Evolutionary conservation across 2,329 filamentous ascomycete species (phyloP).

Genomic region (Alternaria panax): DNA sequence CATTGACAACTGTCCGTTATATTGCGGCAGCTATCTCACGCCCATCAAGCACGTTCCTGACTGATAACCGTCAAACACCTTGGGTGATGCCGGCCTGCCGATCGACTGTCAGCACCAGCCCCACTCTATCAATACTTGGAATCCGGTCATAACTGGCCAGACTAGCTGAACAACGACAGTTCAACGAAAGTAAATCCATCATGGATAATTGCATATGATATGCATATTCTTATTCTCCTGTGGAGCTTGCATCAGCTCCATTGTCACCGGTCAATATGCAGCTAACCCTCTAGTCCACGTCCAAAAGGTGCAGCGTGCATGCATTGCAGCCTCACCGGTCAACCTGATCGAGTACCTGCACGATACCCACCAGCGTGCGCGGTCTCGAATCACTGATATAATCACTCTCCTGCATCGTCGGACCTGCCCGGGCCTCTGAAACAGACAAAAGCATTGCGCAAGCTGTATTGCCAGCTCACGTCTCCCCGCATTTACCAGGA

Average conservation of each 20-base stretch:
- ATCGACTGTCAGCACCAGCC: conserved; percentile 3
- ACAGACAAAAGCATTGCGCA: conserved; percentile 12
- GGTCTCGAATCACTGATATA: conserved; percentile 12
- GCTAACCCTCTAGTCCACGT: conserved; percentile 19
- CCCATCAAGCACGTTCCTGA: conserved; percentile 2
- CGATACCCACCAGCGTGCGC: conserved; percentile 10
- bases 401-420: conserved; percentile 7
- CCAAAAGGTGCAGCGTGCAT: conserved; percentile 18
- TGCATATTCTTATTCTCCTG: conserved; percentile 16
- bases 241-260: conserved; percentile 35
- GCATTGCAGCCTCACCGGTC: conserved; percentile 41
- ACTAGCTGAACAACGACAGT: background rate
- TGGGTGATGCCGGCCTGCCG: conserved; percentile 8
- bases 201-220: conserved; percentile 6
- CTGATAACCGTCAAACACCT: background rate
- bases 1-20: conserved; percentile 14
- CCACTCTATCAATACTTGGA: background rate
- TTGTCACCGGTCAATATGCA: conserved; percentile 24
- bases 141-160: background rate
- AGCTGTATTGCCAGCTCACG: conserved; percentile 19
- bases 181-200: background rate
- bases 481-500: conserved; percentile 15
- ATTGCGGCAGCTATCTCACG: conserved; percentile 5
- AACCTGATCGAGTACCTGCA: conserved; percentile 12
- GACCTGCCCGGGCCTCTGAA: conserved; percentile 8